Conservation (phyloP, 2,329 filamentous ascomycete genomes). For the Diaporthe eres region DNA sequence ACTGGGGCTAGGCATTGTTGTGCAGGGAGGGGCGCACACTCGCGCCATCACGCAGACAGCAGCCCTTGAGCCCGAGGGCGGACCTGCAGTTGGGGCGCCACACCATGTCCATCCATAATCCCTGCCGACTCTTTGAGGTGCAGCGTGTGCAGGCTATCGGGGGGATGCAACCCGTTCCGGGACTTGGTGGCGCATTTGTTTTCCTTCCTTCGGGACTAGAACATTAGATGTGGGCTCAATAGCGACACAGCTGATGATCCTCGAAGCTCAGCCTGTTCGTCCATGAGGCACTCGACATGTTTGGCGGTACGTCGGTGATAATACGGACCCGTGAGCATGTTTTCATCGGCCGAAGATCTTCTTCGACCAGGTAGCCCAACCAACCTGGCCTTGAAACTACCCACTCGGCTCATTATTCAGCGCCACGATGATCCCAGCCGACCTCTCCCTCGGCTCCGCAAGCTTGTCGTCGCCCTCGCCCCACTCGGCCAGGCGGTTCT, state of each 20-base stretch:
- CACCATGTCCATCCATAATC: not conserved
- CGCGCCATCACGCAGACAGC: not conserved
- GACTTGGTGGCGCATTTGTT: not conserved
- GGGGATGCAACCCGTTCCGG: no score
- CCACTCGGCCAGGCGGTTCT: slow-evolving; percentile 35
- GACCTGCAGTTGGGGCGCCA: not conserved
- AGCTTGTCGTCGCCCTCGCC: slow-evolving; percentile 36
- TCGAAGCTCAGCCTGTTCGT: not conserved
- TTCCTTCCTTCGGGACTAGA: no score
- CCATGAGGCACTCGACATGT: not conserved
- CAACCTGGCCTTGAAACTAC: not conserved
- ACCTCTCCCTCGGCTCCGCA: slow-evolving; percentile 2
- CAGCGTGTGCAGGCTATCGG: not conserved
- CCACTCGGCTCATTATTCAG: slow-evolving; percentile 17
- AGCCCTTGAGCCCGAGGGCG: not conserved
- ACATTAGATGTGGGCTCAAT: not conserved
- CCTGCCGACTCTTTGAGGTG: accelerated
- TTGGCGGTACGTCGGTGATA: no score
- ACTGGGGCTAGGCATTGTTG: not conserved
- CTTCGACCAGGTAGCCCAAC: not conserved
- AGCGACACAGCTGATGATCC: no score
- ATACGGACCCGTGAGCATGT: no score
- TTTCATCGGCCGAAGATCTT: no score
- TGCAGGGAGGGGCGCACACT: not conserved
- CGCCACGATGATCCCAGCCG: slow-evolving; percentile 12